phyloP scores from a whole-genome alignment of 345 rosid species.

The Viola odorata region DNA sequence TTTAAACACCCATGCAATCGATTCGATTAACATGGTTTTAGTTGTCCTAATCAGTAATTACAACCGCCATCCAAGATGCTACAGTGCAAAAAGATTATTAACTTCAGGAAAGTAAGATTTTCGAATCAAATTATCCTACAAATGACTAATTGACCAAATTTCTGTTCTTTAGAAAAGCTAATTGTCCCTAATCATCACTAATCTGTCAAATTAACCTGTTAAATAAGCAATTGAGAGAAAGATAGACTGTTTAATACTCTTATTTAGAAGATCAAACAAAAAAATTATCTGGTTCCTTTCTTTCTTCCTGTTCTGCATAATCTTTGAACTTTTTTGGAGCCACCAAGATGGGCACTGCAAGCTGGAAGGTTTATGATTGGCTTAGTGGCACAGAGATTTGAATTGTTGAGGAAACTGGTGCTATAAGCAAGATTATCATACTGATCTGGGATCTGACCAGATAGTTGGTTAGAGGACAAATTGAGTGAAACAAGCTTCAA shows the following conservation, averaged over 20 bases:
- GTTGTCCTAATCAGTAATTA: neutral
- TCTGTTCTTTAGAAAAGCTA: neutral
- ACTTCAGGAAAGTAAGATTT: neutral
- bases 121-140: neutral
- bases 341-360: constrained; percentile 27
- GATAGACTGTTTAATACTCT: too few species aligned
- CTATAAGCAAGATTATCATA: constrained; percentile 60
- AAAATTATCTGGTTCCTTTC: neutral
- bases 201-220: too few species aligned
- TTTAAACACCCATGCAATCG: neutral
- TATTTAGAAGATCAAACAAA: neutral
- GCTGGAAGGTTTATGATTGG: constrained; percentile 49
- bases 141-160: too few species aligned
- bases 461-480: constrained; percentile 64
- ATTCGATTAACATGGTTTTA: neutral
- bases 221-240: too few species aligned
- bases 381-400: constrained; percentile 49
- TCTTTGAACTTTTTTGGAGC: constrained; percentile 18
- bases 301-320: neutral
- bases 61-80: neutral
- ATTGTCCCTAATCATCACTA: neutral
- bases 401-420: constrained; percentile 62
- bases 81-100: neutral
- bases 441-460: constrained; percentile 52
- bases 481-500: constrained; percentile 41